Conservation (phyloP, 352 stramenopile genomes). For the Phytophthora podocarpi region DNA sequence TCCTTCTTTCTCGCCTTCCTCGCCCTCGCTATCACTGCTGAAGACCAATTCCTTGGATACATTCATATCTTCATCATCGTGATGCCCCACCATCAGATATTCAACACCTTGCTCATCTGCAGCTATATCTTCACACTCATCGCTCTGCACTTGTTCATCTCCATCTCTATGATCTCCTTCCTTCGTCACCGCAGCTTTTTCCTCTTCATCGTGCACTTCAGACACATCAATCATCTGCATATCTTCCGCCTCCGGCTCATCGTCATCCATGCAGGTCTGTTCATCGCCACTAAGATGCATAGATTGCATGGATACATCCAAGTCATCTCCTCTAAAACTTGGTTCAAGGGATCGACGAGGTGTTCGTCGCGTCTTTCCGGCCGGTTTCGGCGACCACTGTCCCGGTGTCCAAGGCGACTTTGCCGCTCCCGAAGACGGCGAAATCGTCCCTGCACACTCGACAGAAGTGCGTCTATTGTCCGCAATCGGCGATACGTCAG, state of each 20-base stretch:
- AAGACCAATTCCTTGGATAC: slow-evolving; percentile 50
- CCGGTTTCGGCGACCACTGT: slow-evolving; percentile 26
- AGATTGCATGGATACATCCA: slow-evolving; percentile 79
- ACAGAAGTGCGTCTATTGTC: slow-evolving; percentile 29
- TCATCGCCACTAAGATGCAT: slow-evolving; percentile 68
- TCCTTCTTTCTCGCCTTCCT: slow-evolving; percentile 1
- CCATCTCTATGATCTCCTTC: slow-evolving; percentile 3
- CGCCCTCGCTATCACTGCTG: slow-evolving; percentile 42
- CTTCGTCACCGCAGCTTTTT: neutral
- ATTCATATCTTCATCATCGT: slow-evolving; percentile 38
- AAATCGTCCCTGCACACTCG: slow-evolving; percentile 33
- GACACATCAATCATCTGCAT: slow-evolving; percentile 35
- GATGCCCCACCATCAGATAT: slow-evolving; percentile 11
- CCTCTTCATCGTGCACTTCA: slow-evolving; percentile 16
- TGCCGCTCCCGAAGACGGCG: slow-evolving; percentile 23
- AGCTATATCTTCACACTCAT: slow-evolving; percentile 2
- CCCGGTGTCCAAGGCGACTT: slow-evolving; percentile 39
- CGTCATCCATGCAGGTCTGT: slow-evolving; percentile 20
- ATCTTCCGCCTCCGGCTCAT: slow-evolving; percentile 28
- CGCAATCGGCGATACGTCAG: slow-evolving; percentile 66
- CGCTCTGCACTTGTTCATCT: neutral
- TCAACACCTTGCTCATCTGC: slow-evolving; percentile 9
- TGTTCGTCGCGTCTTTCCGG: slow-evolving; percentile 26
- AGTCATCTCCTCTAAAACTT: slow-evolving; percentile 32
- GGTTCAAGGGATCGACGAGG: slow-evolving; percentile 30